phyloP scores from a whole-genome alignment of 768 basidiomycete genomes.

The Dioszegia hungarica region DNA sequence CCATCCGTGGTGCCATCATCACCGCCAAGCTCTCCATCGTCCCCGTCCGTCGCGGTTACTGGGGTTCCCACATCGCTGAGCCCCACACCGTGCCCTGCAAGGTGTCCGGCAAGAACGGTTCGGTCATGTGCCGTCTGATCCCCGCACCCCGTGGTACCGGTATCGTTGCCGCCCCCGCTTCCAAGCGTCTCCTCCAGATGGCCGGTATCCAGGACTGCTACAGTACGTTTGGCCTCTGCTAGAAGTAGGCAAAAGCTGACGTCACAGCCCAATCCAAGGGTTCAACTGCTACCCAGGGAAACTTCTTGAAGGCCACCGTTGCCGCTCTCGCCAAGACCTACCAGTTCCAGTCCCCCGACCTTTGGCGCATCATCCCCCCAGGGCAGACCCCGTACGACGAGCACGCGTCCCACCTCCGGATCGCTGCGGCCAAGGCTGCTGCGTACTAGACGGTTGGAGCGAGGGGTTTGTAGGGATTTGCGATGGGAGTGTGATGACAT shows the following conservation, averaged over 20 bases:
- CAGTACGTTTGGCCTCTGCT: constrained; percentile 49
- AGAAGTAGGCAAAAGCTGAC: background rate
- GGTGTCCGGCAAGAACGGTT: constrained; percentile 96
- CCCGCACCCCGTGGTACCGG: constrained; percentile 98
- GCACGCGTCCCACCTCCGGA: constrained; percentile 84
- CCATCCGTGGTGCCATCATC: constrained; percentile 99
- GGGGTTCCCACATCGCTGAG: constrained; percentile 98
- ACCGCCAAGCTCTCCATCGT: constrained; percentile 96
- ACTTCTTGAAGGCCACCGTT: constrained; percentile 90
- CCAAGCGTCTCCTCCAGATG: constrained; percentile 91
- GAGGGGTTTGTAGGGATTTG: constrained; percentile 1
- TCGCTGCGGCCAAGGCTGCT: constrained; percentile 64
- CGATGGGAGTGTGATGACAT: background rate
- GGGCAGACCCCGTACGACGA: constrained; percentile 65
- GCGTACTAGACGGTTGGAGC: constrained; percentile 23
- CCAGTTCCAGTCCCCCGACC: constrained; percentile 89
- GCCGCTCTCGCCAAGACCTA: constrained; percentile 95
- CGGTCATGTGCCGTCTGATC: constrained; percentile 98
- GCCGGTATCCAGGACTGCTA: constrained; percentile 97
- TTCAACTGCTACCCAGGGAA: constrained; percentile 76
- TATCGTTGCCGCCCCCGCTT: constrained; percentile 97
- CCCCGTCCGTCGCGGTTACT: constrained; percentile 98
- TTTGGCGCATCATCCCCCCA: constrained; percentile 87
- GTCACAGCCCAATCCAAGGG: constrained; percentile 76
- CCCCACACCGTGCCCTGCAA: constrained; percentile 99